A percentile compares a stretch with the other conserved stretches of the same genome.
phyloP scores from a whole-genome alignment of 805 yeast genomes.

The Lachancea thermotolerans region DNA sequence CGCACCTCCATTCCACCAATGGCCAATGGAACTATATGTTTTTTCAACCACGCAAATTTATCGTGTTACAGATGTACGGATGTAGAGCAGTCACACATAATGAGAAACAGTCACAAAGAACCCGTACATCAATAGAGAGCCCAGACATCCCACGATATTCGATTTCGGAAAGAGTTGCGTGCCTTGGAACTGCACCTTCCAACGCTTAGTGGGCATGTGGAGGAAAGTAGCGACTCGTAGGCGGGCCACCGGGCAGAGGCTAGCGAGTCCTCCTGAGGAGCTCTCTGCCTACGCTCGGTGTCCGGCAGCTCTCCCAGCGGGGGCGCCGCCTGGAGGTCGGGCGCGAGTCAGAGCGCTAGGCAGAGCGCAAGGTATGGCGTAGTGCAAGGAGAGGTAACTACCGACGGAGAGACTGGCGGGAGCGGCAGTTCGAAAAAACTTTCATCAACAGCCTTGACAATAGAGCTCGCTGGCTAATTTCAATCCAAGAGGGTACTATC shows the following conservation, averaged over 20 bases:
- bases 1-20: neutral
- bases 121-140: neutral
- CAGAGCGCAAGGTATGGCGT: neutral
- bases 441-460: constrained; percentile 3
- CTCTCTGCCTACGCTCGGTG: no score
- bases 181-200: neutral
- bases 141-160: neutral
- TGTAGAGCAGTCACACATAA: neutral
- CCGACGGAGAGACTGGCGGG: neutral
- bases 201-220: neutral
- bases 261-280: neutral
- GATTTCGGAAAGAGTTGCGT: neutral
- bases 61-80: neutral
- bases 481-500: constrained; percentile 6
- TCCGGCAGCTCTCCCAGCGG: no score
- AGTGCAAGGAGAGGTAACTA: neutral
- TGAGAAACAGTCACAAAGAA: neutral
- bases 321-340: neutral
- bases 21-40: neutral
- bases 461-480: neutral
- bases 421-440: constrained; percentile 7
- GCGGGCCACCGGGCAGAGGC: neutral
- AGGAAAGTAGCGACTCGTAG: neutral
- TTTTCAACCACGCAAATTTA: neutral
- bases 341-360: neutral